Conservation (phyloP, 208 protist genomes). For the Leishmania tropica region DNA sequence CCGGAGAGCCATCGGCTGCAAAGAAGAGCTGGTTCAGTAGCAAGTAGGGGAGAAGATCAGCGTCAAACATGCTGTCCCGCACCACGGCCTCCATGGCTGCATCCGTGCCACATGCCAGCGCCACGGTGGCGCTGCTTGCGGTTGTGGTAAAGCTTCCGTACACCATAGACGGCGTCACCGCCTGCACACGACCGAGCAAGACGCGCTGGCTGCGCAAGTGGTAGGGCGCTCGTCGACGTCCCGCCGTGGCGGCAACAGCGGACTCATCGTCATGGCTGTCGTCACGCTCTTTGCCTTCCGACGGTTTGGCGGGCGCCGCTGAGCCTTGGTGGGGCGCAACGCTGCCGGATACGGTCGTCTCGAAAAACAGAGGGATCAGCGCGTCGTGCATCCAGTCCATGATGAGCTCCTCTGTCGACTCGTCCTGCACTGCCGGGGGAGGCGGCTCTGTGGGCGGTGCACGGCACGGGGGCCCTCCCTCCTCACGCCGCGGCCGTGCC, state of each 20-base stretch:
- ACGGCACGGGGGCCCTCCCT: background rate
- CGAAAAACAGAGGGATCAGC: constrained; percentile 38
- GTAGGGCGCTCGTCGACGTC: constrained; percentile 9
- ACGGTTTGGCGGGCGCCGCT: background rate
- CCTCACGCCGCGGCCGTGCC: background rate
- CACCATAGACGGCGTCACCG: constrained; percentile 29
- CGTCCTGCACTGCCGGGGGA: background rate
- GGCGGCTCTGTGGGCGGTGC: background rate
- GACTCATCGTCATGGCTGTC: constrained; percentile 6
- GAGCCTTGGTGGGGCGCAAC: background rate
- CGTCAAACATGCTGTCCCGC: background rate
- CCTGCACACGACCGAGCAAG: constrained; percentile 36
- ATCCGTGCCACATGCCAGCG: background rate
- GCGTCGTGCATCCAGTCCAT: constrained; percentile 39
- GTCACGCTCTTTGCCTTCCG: background rate
- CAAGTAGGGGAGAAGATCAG: constrained; percentile 23
- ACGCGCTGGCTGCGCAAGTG: constrained; percentile 27
- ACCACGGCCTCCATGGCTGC: background rate
- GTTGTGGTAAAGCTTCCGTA: constrained; percentile 1
- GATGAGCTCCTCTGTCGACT: constrained; percentile 18
- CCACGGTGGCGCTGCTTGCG: background rate
- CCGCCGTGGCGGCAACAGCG: background rate
- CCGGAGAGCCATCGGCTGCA: background rate
- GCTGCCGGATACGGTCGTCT: constrained; percentile 30
- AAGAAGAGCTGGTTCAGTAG: constrained; percentile 31